These are phyloP conservation scores for Sanghuangporus weigelae DNA, from an alignment of 1,284 basidiomycete species.

Conservation along the genomic window DNA sequence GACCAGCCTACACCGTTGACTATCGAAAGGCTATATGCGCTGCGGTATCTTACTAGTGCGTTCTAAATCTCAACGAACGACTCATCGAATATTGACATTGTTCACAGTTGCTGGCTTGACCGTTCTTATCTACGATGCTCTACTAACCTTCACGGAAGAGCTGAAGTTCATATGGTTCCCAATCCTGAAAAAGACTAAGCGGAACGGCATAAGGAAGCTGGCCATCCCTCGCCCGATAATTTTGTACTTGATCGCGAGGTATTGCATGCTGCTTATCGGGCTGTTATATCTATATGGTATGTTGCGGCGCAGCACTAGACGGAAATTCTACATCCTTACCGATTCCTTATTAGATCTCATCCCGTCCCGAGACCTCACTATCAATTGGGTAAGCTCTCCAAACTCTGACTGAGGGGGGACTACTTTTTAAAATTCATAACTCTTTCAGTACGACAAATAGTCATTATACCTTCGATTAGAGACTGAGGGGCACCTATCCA, in stretches of 20 bases:
- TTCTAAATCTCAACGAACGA: neutral
- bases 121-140: constrained; percentile 10
- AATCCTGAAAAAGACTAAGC: neutral
- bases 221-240: neutral
- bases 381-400: constrained; percentile 1
- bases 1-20: neutral
- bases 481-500: neutral
- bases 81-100: neutral
- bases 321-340: neutral
- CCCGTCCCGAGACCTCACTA: neutral
- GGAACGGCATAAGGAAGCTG: neutral
- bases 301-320: neutral
- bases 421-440: neutral
- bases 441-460: neutral
- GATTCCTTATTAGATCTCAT: neutral
- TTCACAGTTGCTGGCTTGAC: neutral
- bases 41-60: constrained; percentile 12
- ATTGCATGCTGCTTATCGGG: constrained; percentile 5
- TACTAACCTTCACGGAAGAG: constrained; percentile 6
- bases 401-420: neutral
- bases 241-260: constrained; percentile 1
- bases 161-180: constrained; percentile 3
- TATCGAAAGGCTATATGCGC: constrained; percentile 2
- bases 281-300: constrained; percentile 5
- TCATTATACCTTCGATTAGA: neutral